Evolutionary conservation across 768 basidiomycete species (phyloP), one percentile per base, ranked within the genome.

Genomic region (Kwoniella mangroviensis): DNA sequence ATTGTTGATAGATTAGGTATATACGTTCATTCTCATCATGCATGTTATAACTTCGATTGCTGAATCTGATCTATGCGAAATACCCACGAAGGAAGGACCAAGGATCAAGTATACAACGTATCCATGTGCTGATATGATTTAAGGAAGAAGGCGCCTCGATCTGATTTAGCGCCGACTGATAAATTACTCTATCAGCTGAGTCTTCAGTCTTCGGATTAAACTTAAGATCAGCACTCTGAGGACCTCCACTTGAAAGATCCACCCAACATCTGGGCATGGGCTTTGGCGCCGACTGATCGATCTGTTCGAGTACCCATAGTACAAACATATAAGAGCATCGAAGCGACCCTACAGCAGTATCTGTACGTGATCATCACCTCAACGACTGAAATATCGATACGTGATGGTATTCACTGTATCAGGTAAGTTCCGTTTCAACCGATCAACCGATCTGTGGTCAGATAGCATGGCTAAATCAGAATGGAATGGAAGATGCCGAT

Each of bases 21-120:
- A 49, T 49, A 49, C 10, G 72, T 68, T 63, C 81, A 83, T 11
- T 65, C 60, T 6, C 78, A 81, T 59, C 77, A 68, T 19, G 68
- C 54, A 42, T 64, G 63, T 63, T 73, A 54, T 2, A 61, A 34
- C 5, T 34, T 34, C 6, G 34, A 34, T 34, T 7, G 34, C 34
- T 34, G 34, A 34, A 34, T 34, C 34, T 34, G 34, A 34, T 7
- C 34, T 34, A 34, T 34, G 34, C 34, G 6, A 7, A 7, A 7
- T 7, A 34, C 34, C 34, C 3, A 34, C 34, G 34, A 34, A 34
- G 34, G 6, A 34, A 7, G 34, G 34, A 34, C 4, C 34, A 34
- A 34, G 34, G 6, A 34, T 7, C 5, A 34, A 34, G 34, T 34
- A 4, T 34, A 34, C 66, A 60, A 73, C 76, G 67, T 72, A 79